These are phyloP conservation scores for Debaryomyces udenii DNA, from an alignment of 1,139 yeast genomes.

Conservation along the genomic window DNA sequence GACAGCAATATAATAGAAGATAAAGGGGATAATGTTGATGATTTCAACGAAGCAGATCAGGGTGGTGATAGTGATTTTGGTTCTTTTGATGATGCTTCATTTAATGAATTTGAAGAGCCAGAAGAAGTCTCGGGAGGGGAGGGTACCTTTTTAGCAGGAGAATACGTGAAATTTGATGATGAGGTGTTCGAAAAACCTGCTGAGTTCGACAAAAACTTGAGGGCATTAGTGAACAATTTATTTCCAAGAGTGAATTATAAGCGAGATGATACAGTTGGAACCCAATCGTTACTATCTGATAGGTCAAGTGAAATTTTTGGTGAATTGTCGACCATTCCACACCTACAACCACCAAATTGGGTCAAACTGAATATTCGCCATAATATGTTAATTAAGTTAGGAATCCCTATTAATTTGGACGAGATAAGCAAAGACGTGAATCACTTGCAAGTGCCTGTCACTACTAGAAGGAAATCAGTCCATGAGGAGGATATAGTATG, in stretches of 20 bases:
- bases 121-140: neutral
- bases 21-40: conserved; percentile 4
- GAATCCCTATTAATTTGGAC: conserved; percentile 63
- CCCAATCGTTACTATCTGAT: conserved; percentile 24
- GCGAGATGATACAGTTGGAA: neutral
- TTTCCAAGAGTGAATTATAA: conserved; percentile 17
- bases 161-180: conserved; percentile 16
- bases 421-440: conserved; percentile 25
- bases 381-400: conserved; percentile 55
- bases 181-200: conserved; percentile 19
- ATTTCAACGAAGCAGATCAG: conserved; percentile 15
- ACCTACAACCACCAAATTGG: conserved; percentile 60
- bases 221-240: conserved; percentile 24
- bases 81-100: conserved; percentile 46
- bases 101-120: conserved; percentile 31
- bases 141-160: neutral
- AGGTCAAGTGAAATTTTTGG: conserved; percentile 32
- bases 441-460: conserved; percentile 7
- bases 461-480: conserved; percentile 25
- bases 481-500: conserved; percentile 37
- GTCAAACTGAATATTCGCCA: conserved; percentile 58
- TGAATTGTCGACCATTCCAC: conserved; percentile 44
- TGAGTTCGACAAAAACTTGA: conserved; percentile 20
- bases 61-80: conserved; percentile 44
- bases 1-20: conserved; percentile 1